Conservation (phyloP, 257 asterid genomes). For the Solanum tacnaense region DNA sequence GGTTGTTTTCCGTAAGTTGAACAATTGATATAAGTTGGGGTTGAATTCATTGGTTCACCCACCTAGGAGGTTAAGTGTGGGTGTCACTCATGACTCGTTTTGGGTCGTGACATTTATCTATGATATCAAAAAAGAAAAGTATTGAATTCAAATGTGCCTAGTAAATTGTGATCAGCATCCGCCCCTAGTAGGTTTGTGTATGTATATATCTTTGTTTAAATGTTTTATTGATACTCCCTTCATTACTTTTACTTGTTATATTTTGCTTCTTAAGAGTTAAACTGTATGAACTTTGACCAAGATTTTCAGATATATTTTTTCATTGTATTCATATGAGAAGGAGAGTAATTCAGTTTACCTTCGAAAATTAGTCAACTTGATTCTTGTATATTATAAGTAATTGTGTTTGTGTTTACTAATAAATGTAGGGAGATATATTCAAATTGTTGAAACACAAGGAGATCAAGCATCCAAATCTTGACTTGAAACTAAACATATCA, state of each 20-base stretch:
- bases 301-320: too few relatives aligned
- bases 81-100: too few relatives aligned
- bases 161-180: background rate
- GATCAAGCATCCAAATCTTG: slow-evolving; percentile 23
- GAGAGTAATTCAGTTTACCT: background rate
- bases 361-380: too few relatives aligned
- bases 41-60: too few relatives aligned
- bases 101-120: background rate
- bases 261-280: too few relatives aligned
- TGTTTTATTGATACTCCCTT: background rate
- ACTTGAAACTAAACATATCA: slow-evolving; percentile 31
- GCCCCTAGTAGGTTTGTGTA: background rate
- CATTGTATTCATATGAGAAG: background rate
- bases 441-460: background rate
- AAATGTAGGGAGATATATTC: background rate
- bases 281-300: too few relatives aligned
- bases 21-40: too few relatives aligned
- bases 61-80: too few relatives aligned
- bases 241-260: background rate
- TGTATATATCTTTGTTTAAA: background rate
- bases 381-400: background rate
- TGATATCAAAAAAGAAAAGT: background rate
- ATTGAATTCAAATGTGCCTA: background rate
- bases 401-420: background rate
- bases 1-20: too few relatives aligned